Base-by-base conservation (phyloP, 2,329 filamentous ascomycete species). In the Aspergillus brasiliensis region DNA sequence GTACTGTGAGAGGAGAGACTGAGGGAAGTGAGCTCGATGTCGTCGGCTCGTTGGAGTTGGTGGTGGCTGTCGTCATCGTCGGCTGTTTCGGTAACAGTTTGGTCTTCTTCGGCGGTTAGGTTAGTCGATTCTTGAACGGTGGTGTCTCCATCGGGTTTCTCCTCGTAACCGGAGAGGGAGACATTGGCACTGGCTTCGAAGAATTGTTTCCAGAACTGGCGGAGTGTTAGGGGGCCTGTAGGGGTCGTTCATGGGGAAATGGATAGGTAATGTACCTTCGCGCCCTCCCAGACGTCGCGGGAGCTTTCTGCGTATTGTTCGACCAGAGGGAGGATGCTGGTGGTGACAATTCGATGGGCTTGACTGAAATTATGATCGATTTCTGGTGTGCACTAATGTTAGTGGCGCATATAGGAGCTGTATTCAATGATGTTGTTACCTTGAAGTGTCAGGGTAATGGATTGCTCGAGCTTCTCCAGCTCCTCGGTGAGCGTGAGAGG, bases 291-390 rank as follows among this genome's bases (percentile, higher is more conserved):
- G 2, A 99, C 94, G 51, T 92, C 88, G 64, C 89, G 89, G 1
- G 95, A 98, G 73, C 98, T 91, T 66, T 96, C 92, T 48, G 91
- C 91, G 78, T 99, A 99, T 72, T 96, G 90, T 74, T 98, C 94
- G 19, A 99, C 92, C 1, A 97, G 85, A 1, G 95, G 95, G 3
- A 99, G 80, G 57, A 99, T 97, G 73, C 88, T 96, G 1, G 90
- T 89, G 0, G 95, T 98, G 40, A 99, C 94, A 61, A 99, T 98
- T 63, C 92, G 89, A 77, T 99, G 95, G 28, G 95, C 93, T 72
- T 91, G 92, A 80, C 91, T 97, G 76, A 99, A 99, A 79, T 99
- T 99, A 77, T 92, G 91, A 75, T 99, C 95, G 80, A 99, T 99
- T 82, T 99, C 95, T 96, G 70, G 62, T 55, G 62, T 64, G 59